phyloP scores from a whole-genome alignment of 2,329 filamentous ascomycete species.

The Mycosphaerella arachidis region DNA sequence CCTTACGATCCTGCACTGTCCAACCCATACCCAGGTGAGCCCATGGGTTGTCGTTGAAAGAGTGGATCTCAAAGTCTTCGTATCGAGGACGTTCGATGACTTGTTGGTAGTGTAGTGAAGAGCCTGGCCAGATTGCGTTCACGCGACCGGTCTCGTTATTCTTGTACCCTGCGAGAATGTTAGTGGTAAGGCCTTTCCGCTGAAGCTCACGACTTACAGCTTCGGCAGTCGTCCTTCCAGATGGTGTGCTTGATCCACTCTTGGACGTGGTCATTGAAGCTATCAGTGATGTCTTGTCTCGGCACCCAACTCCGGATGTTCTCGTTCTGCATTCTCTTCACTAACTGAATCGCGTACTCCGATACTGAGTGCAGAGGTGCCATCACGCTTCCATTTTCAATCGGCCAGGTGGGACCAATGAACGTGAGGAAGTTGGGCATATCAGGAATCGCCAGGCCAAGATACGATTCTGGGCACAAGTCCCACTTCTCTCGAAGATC shows the following conservation, averaged over 20 bases:
- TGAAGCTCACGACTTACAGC: background rate
- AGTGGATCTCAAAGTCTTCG: conserved; percentile 41
- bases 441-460: conserved; percentile 40
- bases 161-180: conserved; percentile 33
- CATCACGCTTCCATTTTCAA: conserved; percentile 45
- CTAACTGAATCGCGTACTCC: conserved; percentile 40
- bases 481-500: conserved; percentile 36
- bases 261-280: conserved; percentile 40
- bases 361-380: conserved; percentile 38
- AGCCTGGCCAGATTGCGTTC: conserved; percentile 48
- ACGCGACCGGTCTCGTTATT: conserved; percentile 44
- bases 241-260: background rate
- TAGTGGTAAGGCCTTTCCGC: background rate
- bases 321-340: conserved; percentile 46
- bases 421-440: conserved; percentile 44
- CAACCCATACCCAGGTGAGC: conserved; percentile 40
- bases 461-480: conserved; percentile 36
- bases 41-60: conserved; percentile 39
- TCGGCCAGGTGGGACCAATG: conserved; percentile 35
- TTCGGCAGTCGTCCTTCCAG: conserved; percentile 1
- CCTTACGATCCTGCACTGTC: conserved; percentile 25
- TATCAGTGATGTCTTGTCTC: conserved; percentile 38
- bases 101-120: conserved; percentile 45
- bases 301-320: conserved; percentile 42
- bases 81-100: conserved; percentile 37